Conservation (phyloP, 495 filamentous ascomycete genomes). For the Aspergillus ellipticus region DNA sequence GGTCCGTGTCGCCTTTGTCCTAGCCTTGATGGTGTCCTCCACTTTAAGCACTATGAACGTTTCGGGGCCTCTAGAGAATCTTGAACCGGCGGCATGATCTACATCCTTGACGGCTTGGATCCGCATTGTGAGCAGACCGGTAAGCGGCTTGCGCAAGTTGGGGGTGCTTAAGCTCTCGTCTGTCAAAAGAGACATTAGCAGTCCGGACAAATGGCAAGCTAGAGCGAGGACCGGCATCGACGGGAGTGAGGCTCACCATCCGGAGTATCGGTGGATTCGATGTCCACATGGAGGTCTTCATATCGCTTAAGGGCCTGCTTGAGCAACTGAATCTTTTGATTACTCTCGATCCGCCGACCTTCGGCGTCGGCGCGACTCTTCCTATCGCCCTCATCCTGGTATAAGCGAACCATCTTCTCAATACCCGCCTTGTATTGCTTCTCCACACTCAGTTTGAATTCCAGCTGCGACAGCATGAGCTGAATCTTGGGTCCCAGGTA, state of each 20-base stretch:
- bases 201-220: neutral
- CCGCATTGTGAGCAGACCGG: conserved; percentile 79
- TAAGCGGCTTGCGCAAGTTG: conserved; percentile 89
- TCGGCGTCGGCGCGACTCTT: conserved; percentile 93
- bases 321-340: conserved; percentile 93
- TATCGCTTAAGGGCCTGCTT: conserved; percentile 96
- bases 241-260: conserved; percentile 61
- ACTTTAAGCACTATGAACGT: conserved; percentile 95
- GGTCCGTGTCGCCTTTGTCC: conserved; percentile 80
- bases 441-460: conserved; percentile 98
- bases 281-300: conserved; percentile 95
- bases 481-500: conserved; percentile 97
- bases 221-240: neutral
- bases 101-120: conserved; percentile 90
- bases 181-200: conserved; percentile 30
- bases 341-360: conserved; percentile 83
- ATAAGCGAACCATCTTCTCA: conserved; percentile 98
- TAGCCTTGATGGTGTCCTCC: conserved; percentile 83
- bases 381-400: conserved; percentile 96
- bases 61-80: conserved; percentile 87
- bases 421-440: conserved; percentile 99
- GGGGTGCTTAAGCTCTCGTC: conserved; percentile 97
- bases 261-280: conserved; percentile 72
- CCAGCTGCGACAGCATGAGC: conserved; percentile 96
- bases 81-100: conserved; percentile 82